A percentile compares a stretch with the other conserved stretches of the same genome.
Evolutionary conservation across 805 yeast species (phyloP).

Genomic region (Isabelozyma pseudorhagii): DNA sequence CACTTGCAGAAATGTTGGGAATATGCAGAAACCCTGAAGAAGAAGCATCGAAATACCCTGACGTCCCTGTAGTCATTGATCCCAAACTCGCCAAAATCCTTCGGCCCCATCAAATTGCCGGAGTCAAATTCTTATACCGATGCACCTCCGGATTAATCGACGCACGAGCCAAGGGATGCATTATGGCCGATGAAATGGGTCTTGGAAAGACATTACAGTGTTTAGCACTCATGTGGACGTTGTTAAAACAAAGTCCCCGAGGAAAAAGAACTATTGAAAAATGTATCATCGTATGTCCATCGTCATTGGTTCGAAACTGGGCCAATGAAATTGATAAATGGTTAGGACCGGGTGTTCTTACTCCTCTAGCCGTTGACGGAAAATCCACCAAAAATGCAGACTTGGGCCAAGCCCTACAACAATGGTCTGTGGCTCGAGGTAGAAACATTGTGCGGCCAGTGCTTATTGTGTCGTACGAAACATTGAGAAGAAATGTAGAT

Average conservation of each 20-base stretch:
- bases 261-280: conserved; percentile 81
- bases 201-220: conserved; percentile 90
- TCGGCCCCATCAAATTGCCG: conserved; percentile 96
- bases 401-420: conserved; percentile 61
- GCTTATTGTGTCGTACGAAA: conserved; percentile 89
- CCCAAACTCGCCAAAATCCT: conserved; percentile 79
- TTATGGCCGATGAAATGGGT: conserved; percentile 99
- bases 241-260: conserved; percentile 83
- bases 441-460: conserved; percentile 91
- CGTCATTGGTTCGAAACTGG: conserved; percentile 92
- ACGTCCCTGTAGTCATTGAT: conserved; percentile 95
- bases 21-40: conserved; percentile 53
- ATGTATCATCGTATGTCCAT: conserved; percentile 92
- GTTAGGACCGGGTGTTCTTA: conserved; percentile 88
- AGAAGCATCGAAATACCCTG: conserved; percentile 54
- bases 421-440: conserved; percentile 88
- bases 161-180: conserved; percentile 87
- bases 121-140: conserved; percentile 84
- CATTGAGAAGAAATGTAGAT: conserved; percentile 80
- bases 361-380: conserved; percentile 92
- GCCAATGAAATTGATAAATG: conserved; percentile 94
- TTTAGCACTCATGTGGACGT: conserved; percentile 87
- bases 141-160: conserved; percentile 88
- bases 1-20: conserved; percentile 79
- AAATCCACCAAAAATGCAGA: conserved; percentile 71